phyloP scores from a whole-genome alignment of 441 rosid species.

The Metrosideros polymorpha region DNA sequence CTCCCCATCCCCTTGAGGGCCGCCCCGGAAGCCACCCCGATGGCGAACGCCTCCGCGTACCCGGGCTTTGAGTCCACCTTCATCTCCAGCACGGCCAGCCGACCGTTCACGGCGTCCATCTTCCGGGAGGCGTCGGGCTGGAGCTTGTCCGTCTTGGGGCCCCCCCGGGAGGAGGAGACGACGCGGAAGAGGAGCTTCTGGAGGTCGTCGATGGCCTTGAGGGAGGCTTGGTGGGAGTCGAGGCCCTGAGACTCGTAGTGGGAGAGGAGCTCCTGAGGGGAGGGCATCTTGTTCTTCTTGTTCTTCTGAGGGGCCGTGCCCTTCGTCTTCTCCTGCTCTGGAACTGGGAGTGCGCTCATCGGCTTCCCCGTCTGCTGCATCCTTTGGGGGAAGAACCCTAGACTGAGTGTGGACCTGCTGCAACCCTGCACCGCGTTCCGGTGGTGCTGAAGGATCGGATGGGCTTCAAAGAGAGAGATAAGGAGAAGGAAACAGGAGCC shows the following conservation, averaged over 20 bases:
- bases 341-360: neutral
- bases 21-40: slow-evolving; percentile 72
- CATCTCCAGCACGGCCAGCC: slow-evolving; percentile 66
- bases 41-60: slow-evolving; percentile 37
- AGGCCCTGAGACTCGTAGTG: slow-evolving; percentile 74
- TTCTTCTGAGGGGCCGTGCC: slow-evolving; percentile 14
- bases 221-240: slow-evolving; percentile 59
- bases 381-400: too few relatives aligned
- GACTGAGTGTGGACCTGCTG: too few relatives aligned
- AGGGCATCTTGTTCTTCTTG: slow-evolving; percentile 40
- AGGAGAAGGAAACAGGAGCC: too few relatives aligned
- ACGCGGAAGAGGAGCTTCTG: slow-evolving; percentile 58
- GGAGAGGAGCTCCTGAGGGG: slow-evolving; percentile 63
- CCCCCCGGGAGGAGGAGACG: slow-evolving; percentile 33
- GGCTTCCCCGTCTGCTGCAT: neutral
- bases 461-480: too few relatives aligned
- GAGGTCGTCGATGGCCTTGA: slow-evolving; percentile 83
- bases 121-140: slow-evolving; percentile 39
- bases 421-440: too few relatives aligned
- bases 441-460: too few relatives aligned
- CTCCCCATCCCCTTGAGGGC: slow-evolving; percentile 45
- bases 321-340: slow-evolving; percentile 22
- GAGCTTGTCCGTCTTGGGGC: slow-evolving; percentile 36
- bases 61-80: slow-evolving; percentile 89
- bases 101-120: slow-evolving; percentile 42